These are phyloP conservation scores for Russula sp. DNA, from an alignment of 768 basidiomycete genomes.

Conservation along the genomic window DNA sequence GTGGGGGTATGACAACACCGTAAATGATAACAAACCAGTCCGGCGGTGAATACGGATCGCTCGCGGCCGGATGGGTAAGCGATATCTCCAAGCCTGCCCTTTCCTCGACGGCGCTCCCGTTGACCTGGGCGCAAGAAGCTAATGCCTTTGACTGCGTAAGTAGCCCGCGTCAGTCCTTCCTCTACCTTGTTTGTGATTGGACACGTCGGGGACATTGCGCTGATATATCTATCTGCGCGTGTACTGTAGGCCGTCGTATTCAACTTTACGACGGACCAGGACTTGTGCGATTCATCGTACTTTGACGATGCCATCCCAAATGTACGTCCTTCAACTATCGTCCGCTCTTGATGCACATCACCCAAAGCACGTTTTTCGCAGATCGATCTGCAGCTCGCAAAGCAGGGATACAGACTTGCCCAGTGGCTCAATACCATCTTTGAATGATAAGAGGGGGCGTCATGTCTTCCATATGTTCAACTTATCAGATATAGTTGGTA, in stretches of 20 bases:
- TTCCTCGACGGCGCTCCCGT: conserved; percentile 2
- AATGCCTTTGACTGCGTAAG: conserved; percentile 13
- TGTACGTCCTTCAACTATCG: conserved; percentile 8
- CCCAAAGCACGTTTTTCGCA: conserved; percentile 1
- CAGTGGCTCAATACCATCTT: too few species aligned
- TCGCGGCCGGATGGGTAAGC: conserved; percentile 25
- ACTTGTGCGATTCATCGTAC: conserved; percentile 26
- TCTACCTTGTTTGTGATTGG: background rate
- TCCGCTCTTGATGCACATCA: background rate
- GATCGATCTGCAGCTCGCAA: conserved; percentile 29
- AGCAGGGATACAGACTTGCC: conserved; percentile 26
- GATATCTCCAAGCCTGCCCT: conserved; percentile 22
- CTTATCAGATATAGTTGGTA: too few species aligned
- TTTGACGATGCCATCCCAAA: conserved; percentile 24
- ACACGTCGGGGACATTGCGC: background rate
- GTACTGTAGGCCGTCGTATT: conserved; percentile 21
- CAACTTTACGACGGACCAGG: conserved; percentile 23
- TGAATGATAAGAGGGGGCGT: conserved; percentile 11
- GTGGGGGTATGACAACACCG: background rate
- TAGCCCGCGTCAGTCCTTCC: background rate
- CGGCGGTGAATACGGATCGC: conserved; percentile 25
- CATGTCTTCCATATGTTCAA: too few species aligned
- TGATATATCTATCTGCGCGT: background rate
- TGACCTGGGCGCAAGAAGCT: conserved; percentile 27
- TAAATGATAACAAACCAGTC: conserved; percentile 24